Conservation (phyloP, 306 rosid genomes). For the Hippophae tibetana region DNA sequence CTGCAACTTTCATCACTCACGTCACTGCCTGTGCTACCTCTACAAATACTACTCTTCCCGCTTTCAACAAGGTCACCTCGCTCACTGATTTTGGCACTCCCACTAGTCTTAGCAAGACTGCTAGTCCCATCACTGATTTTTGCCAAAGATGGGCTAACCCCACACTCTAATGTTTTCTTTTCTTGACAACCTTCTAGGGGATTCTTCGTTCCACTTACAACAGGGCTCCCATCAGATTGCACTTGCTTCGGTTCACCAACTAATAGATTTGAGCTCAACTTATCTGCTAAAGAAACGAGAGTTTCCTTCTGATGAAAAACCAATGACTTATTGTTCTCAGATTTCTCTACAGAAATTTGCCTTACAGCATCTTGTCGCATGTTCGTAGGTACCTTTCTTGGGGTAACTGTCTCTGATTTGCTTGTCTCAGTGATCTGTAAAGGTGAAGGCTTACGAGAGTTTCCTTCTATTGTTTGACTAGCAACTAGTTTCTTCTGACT, state of each 20-base stretch:
- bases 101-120: conserved; percentile 35
- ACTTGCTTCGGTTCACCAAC: conserved; percentile 24
- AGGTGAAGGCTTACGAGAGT: conserved; percentile 27
- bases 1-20: conserved; percentile 53
- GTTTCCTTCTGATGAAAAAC: conserved; percentile 15
- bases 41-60: conserved; percentile 48
- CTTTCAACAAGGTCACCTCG: conserved; percentile 39
- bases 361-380: conserved; percentile 14
- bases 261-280: conserved; percentile 20
- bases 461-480: conserved; percentile 26
- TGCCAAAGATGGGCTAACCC: conserved; percentile 18
- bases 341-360: conserved; percentile 16
- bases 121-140: conserved; percentile 29
- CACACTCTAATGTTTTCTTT: conserved; percentile 20
- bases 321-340: conserved; percentile 8
- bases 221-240: conserved; percentile 8
- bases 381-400: conserved; percentile 18
- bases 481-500: conserved; percentile 17
- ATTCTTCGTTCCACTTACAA: conserved; percentile 8
- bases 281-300: conserved; percentile 21
- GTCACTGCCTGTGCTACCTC: conserved; percentile 50
- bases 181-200: conserved; percentile 16
- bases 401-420: conserved; percentile 36
- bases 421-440: conserved; percentile 27
- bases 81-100: conserved; percentile 24